phyloP scores from a whole-genome alignment of 73 alveolate genomes.

The Uronychia setigera region DNA sequence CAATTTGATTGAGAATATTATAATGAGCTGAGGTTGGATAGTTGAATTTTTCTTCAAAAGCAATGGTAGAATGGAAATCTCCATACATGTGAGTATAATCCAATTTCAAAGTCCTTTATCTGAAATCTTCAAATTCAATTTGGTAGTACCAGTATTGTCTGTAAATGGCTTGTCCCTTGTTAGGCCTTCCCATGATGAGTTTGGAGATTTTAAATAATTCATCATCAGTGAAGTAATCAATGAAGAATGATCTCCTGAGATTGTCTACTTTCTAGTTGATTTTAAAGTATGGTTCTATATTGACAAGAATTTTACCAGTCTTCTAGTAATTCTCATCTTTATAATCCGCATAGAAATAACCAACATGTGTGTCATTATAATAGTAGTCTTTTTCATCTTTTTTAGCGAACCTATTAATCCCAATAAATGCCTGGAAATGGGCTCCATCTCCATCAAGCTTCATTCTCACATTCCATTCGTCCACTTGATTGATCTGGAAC shows the following conservation, averaged over 20 bases:
- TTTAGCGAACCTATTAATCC: not conserved
- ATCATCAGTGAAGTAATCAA: not conserved
- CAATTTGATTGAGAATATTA: not conserved
- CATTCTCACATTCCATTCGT: not conserved
- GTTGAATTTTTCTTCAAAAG: not conserved
- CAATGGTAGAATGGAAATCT: not conserved
- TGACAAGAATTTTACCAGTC: not conserved
- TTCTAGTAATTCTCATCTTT: not conserved
- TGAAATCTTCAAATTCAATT: not conserved
- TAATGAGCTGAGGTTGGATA: not conserved
- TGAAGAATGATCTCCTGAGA: not conserved
- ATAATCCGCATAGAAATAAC: not conserved
- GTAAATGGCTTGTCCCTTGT: not conserved
- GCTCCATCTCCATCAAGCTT: not conserved
- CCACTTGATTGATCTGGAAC: not conserved
- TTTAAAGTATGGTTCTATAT: not conserved
- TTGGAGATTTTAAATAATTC: not conserved
- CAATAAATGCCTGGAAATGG: not conserved
- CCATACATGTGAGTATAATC: not conserved
- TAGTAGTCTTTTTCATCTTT: not conserved
- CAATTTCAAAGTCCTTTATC: not conserved
- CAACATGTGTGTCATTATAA: not conserved
- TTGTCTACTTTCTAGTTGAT: not conserved
- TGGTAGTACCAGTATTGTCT: not conserved
- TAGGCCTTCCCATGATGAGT: not conserved